A percentile compares a stretch with the other conserved stretches of the same genome.
phyloP scores from a whole-genome alignment of 192 early-diverging fungal genomes.

The Backusella australiensis region DNA sequence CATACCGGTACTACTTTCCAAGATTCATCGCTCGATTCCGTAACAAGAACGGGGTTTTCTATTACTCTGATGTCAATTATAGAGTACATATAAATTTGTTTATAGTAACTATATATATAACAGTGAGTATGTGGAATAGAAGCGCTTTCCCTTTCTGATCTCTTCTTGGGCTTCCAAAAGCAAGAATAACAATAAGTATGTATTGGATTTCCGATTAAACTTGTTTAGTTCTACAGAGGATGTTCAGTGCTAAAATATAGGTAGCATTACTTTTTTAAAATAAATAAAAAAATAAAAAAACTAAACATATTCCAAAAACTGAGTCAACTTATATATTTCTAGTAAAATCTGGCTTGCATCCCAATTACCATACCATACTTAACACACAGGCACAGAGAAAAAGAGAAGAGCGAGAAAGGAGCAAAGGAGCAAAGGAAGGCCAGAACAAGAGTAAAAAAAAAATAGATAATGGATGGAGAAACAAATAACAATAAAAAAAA shows the following conservation, averaged over 20 bases:
- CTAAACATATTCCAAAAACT: not conserved
- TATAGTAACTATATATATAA: not conserved
- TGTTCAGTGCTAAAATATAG: not conserved
- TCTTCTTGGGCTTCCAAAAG: not conserved
- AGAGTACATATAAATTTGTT: not conserved
- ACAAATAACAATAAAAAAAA: not conserved
- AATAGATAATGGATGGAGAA: not conserved
- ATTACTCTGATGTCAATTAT: slow-evolving; percentile 8
- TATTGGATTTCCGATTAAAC: not conserved
- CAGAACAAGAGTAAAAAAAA: not conserved
- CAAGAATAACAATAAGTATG: not conserved
- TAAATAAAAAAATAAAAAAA: too few species aligned
- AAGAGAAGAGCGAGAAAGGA: not conserved
- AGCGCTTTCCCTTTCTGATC: not conserved
- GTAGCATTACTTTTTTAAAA: not conserved
- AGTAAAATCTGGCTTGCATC: not conserved
- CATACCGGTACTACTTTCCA: slow-evolving; percentile 11
- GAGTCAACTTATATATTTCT: not conserved
- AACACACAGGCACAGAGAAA: not conserved
- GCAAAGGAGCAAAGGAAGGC: not conserved
- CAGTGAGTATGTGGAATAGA: not conserved
- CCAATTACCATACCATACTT: not conserved
- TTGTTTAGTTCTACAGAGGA: not conserved
- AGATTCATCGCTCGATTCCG: not conserved
- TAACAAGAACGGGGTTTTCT: slow-evolving; percentile 2